A percentile compares a stretch with the other conserved stretches of the same genome.
Conservation (phyloP, 2,329 filamentous ascomycete species). For the Fusarium nurragi region DNA sequence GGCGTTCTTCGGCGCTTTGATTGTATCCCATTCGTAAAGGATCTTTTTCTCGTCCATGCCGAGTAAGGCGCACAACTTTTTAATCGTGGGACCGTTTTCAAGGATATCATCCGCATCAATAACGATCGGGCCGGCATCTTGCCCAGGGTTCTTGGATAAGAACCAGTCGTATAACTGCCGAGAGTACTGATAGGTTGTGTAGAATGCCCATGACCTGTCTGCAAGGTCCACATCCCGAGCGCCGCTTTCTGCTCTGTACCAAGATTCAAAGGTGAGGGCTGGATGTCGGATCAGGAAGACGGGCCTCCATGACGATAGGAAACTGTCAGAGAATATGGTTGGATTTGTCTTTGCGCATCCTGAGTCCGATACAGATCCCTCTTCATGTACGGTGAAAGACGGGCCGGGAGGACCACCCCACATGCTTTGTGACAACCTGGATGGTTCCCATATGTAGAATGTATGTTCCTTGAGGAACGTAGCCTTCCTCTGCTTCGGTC, state of each 20-base stretch:
- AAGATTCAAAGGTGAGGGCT: neutral
- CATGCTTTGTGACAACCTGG: neutral
- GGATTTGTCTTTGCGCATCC: neutral
- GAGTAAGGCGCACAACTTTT: neutral
- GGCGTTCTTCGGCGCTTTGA: neutral
- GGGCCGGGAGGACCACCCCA: neutral
- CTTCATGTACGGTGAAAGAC: neutral
- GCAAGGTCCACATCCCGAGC: neutral
- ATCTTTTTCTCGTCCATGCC: neutral
- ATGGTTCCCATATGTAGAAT: neutral
- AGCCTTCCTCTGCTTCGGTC: neutral
- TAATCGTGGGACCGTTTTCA: neutral
- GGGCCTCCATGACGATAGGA: neutral
- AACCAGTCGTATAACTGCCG: slow-evolving; percentile 5
- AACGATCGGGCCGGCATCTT: neutral
- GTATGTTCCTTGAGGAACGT: neutral
- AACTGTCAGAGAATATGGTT: neutral
- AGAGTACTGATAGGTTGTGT: slow-evolving; percentile 5
- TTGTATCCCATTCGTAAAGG: neutral
- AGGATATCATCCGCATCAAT: neutral
- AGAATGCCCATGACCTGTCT: slow-evolving; percentile 4
- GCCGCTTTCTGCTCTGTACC: slow-evolving; percentile 5
- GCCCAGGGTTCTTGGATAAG: neutral
- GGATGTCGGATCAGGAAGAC: neutral
- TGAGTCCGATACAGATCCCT: neutral